phyloP scores from a whole-genome alignment of 2,329 filamentous ascomycete genomes.

The Ophiobolus disseminans region DNA sequence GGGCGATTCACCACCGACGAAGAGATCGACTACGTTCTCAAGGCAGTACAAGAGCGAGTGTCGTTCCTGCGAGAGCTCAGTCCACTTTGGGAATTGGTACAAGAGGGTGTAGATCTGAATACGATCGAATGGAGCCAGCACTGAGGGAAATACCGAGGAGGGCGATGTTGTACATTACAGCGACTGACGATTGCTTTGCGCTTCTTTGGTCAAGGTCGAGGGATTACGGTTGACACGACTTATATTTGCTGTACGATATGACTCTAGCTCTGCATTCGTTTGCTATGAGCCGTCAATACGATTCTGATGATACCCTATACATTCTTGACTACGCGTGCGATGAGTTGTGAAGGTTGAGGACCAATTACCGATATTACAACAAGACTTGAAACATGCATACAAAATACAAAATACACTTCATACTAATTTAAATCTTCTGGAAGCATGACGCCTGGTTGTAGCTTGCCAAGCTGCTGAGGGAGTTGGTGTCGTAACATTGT shows the following conservation, averaged over 20 bases:
- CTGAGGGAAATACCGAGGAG: conserved; percentile 55
- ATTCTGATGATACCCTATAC: conserved; percentile 3
- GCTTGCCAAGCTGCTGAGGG: conserved; percentile 31
- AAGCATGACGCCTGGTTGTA: neutral
- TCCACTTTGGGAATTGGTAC: conserved; percentile 95
- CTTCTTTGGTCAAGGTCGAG: conserved; percentile 24
- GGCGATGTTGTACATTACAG: conserved; percentile 33
- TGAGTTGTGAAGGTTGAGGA: too few species aligned
- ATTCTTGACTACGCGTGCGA: neutral
- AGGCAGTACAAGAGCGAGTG: conserved; percentile 89
- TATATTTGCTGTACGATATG: conserved; percentile 34
- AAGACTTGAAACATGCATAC: too few species aligned
- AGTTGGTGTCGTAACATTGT: conserved; percentile 13
- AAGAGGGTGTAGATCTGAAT: conserved; percentile 93
- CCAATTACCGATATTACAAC: too few species aligned
- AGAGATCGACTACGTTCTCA: conserved; percentile 97
- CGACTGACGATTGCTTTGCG: neutral
- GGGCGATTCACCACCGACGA: conserved; percentile 93
- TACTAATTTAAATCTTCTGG: too few species aligned
- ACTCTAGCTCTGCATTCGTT: conserved; percentile 14
- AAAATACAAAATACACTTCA: too few species aligned
- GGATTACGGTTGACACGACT: conserved; percentile 26
- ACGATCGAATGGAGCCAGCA: conserved; percentile 99
- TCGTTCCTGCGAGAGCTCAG: conserved; percentile 93
- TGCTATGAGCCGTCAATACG: conserved; percentile 12